Evolutionary conservation across 176 grass and related monocot species (phyloP), one percentile per base, ranked within the genome.

Genomic region (Neostapfia colusana): DNA sequence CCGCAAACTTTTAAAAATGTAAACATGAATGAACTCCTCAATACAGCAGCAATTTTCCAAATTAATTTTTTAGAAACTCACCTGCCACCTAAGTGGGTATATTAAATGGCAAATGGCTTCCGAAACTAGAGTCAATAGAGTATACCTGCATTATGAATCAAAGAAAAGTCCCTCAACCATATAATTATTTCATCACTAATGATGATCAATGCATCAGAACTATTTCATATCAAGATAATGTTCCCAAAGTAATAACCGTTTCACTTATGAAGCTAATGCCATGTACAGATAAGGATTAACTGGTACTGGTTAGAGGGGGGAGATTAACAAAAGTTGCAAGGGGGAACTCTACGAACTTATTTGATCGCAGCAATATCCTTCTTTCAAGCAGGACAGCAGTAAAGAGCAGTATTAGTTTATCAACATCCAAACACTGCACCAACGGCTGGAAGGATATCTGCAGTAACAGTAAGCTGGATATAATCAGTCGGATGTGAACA

Each of bases 31-130:
- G 48, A 56, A 59, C 11, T 88, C 42, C 81, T 69, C 38, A 69
- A 73, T 56, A 14, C 40, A 79, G 28, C 17, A 81, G 76, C 34
- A 58, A 8, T 65, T 77, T 63, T 76, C 67, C 44, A 45, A 89
- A 54, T 71, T 54, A 82, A 49, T 60, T 66, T 60, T 80, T 39
- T 24, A 82, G 51, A 74, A 60, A 58, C 86, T 70, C 74, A 99
- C 95, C 95, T 95, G 95, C 95, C 95, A 99, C 83, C 92, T 92
- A 79, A 99, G 79, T 63, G 95, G 95, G 74, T 99, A 95, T 87
- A 95, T 95, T 83, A 99, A 95, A 87, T 99, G 95, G 85, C 95
- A 99, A 81, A 99, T 92, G 76, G 95, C 92, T 89, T 99, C 95
- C 55, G 95, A 99, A 48, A 95, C 95, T 74, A 99, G 77, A 75